phyloP scores from a whole-genome alignment of 305 asterid genomes.

The Fraxinus latifolia region DNA sequence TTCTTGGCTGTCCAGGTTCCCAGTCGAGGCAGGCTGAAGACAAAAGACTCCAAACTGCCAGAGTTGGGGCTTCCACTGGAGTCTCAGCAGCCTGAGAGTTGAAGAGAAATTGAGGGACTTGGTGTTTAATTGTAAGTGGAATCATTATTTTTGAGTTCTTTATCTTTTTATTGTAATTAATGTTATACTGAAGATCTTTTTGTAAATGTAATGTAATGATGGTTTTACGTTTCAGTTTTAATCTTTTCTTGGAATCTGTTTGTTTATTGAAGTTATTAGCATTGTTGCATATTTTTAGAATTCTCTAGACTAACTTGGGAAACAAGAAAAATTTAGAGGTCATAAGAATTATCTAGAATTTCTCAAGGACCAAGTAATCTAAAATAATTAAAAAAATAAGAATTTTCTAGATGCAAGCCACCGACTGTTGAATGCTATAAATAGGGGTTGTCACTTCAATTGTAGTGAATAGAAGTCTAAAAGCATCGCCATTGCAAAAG shows the following conservation, averaged over 20 bases:
- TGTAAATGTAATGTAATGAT: background rate
- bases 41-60: slow-evolving; percentile 24
- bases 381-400: too few species aligned
- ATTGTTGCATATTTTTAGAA: too few species aligned
- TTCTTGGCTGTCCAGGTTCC: slow-evolving; percentile 62
- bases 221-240: background rate
- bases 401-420: too few species aligned
- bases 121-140: background rate
- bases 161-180: background rate
- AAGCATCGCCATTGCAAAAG: too few species aligned
- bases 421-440: too few species aligned
- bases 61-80: slow-evolving; percentile 63
- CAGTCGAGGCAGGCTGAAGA: slow-evolving; percentile 25
- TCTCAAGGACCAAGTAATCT: too few species aligned
- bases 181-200: background rate
- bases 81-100: slow-evolving; percentile 37
- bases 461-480: too few species aligned
- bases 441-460: too few species aligned
- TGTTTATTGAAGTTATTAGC: background rate
- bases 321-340: too few species aligned
- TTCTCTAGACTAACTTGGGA: too few species aligned
- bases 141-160: background rate
- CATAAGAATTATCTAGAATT: too few species aligned
- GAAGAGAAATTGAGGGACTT: slow-evolving; percentile 7
- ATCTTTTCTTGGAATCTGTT: background rate